Conservation (phyloP, 192 early-diverging fungal species). For the Entomortierella lignicola region DNA sequence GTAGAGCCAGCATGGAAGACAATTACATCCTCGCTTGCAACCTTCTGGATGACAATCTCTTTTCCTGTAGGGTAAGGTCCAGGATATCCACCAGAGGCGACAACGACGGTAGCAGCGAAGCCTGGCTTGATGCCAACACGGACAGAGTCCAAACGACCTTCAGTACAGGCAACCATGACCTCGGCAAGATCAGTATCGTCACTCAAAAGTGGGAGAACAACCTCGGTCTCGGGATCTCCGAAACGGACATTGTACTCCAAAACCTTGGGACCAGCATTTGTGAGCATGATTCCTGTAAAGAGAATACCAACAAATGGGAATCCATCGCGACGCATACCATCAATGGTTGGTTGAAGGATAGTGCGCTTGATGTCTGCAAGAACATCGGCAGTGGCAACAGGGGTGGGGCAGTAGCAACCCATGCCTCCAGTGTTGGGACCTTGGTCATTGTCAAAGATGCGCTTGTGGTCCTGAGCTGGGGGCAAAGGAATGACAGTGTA, state of each 20-base stretch:
- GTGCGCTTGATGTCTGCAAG: slow-evolving; percentile 76
- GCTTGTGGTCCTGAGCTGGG: slow-evolving; percentile 98
- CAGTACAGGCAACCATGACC: slow-evolving; percentile 87
- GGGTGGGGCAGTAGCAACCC: slow-evolving; percentile 98
- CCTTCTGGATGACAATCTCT: slow-evolving; percentile 71
- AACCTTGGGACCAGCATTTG: slow-evolving; percentile 89
- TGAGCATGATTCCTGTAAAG: slow-evolving; percentile 98
- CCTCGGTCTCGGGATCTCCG: slow-evolving; percentile 98
- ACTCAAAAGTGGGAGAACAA: slow-evolving; percentile 89
- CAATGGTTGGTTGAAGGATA: slow-evolving; percentile 91
- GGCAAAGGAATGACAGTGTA: slow-evolving; percentile 93
- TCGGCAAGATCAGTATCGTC: slow-evolving; percentile 87
- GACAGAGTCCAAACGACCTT: slow-evolving; percentile 92
- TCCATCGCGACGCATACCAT: slow-evolving; percentile 96
- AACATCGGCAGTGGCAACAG: slow-evolving; percentile 86
- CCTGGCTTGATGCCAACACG: slow-evolving; percentile 75
- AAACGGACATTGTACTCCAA: slow-evolving; percentile 99
- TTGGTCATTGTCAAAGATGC: slow-evolving; percentile 91
- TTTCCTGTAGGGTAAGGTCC: slow-evolving; percentile 86
- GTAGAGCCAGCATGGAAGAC: slow-evolving; percentile 97
- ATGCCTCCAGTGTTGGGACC: slow-evolving; percentile 99
- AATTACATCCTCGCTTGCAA: slow-evolving; percentile 49
- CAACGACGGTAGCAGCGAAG: slow-evolving; percentile 91
- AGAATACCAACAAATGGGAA: slow-evolving; percentile 97
- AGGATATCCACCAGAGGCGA: slow-evolving; percentile 95